Conservation (phyloP, 352 stramenopile species). For the Phytophthora pinifolia region DNA sequence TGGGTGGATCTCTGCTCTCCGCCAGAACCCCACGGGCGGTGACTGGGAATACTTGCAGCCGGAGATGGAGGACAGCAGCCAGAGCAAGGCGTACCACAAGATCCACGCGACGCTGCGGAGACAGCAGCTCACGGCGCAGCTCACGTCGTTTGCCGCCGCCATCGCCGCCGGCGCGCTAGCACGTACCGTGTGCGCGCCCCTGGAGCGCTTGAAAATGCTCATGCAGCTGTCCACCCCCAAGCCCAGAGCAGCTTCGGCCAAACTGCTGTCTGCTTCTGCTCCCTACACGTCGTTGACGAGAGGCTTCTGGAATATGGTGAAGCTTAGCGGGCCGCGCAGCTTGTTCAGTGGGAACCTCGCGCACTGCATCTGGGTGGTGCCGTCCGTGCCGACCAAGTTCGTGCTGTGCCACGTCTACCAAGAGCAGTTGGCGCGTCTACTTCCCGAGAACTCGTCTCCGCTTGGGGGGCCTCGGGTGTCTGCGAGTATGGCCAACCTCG, state of each 20-base stretch:
- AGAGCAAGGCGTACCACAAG: constrained; percentile 19
- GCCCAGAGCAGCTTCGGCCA: constrained; percentile 14
- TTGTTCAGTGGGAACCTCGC: constrained; percentile 80
- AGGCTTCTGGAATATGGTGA: constrained; percentile 74
- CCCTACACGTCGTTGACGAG: constrained; percentile 53
- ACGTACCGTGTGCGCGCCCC: constrained; percentile 64
- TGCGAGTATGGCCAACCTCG: constrained; percentile 55
- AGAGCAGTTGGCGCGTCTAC: constrained; percentile 40
- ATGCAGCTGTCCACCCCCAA: constrained; percentile 57
- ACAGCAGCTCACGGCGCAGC: constrained; percentile 36
- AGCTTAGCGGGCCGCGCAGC: constrained; percentile 52
- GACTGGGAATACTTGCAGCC: constrained; percentile 59
- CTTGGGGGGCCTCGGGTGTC: constrained; percentile 26
- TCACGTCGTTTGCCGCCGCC: constrained; percentile 57
- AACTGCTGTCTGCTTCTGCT: constrained; percentile 4
- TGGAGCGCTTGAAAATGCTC: constrained; percentile 84
- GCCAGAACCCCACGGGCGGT: constrained; percentile 61
- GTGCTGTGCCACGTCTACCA: constrained; percentile 73
- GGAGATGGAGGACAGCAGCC: constrained; percentile 27
- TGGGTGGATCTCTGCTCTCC: constrained; percentile 73
- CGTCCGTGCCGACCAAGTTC: constrained; percentile 80
- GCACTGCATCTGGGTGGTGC: constrained; percentile 83
- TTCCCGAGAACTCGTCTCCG: constrained; percentile 19
- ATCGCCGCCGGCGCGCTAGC: constrained; percentile 65
- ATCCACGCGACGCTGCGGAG: constrained; percentile 25